phyloP scores from a whole-genome alignment of 306 rosid species.

The Vigna hirtella region DNA sequence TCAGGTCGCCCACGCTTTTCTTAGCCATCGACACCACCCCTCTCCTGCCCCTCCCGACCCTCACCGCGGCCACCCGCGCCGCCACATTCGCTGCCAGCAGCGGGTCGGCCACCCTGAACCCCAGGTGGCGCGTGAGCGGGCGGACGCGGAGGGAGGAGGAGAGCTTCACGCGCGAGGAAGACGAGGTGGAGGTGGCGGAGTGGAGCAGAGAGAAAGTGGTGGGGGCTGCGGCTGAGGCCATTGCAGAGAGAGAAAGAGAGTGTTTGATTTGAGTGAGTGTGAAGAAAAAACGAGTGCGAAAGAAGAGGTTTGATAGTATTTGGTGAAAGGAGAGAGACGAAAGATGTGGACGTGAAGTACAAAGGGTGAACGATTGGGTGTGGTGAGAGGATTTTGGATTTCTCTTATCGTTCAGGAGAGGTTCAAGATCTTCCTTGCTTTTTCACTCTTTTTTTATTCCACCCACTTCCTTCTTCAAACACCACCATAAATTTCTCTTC shows the following conservation, averaged over 20 bases:
- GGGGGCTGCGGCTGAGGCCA: conserved; percentile 80
- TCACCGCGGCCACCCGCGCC: conserved; percentile 55
- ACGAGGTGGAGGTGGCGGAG: conserved; percentile 56
- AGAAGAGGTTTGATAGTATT: not conserved
- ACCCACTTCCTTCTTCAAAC: too few relatives aligned
- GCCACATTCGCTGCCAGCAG: conserved; percentile 68
- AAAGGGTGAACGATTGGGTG: conserved; percentile 62
- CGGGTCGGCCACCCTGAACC: conserved; percentile 83
- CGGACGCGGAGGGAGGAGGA: conserved; percentile 67
- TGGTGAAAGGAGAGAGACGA: conserved; percentile 16
- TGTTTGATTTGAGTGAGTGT: not conserved
- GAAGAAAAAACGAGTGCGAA: not conserved
- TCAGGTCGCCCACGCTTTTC: conserved; percentile 89
- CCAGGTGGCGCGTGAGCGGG: conserved; percentile 68
- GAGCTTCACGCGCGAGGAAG: conserved; percentile 58
- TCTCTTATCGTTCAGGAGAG: conserved; percentile 93
- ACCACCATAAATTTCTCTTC: too few relatives aligned
- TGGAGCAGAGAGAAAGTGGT: conserved; percentile 73
- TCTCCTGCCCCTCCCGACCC: conserved; percentile 53
- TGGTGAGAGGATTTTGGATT: conserved; percentile 50
- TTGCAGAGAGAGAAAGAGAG: conserved; percentile 46
- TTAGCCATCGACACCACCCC: conserved; percentile 86
- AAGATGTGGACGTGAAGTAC: conserved; percentile 68
- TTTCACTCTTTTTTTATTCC: conserved; percentile 21
- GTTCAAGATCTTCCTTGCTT: conserved; percentile 64